A percentile compares a stretch with the other conserved stretches of the same genome.
Conservation (phyloP, 2,329 filamentous ascomycete species). For the Monosporascus sp. region DNA sequence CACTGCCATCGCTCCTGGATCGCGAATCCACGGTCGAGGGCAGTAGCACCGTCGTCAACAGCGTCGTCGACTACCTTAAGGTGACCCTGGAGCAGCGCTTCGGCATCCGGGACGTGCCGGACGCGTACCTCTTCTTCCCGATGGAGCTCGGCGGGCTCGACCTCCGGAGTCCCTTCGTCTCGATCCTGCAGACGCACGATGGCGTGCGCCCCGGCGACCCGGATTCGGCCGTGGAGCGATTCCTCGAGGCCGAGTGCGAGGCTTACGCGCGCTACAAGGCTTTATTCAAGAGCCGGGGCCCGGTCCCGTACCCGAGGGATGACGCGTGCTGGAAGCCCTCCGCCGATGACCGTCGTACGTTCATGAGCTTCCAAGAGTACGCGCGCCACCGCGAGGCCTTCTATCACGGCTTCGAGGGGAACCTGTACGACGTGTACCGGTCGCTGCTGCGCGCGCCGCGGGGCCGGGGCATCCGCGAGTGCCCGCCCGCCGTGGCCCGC, state of each 20-base stretch:
- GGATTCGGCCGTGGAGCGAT: background rate
- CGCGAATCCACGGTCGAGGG: background rate
- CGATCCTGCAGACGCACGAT: constrained; percentile 31
- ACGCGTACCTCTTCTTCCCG: constrained; percentile 42
- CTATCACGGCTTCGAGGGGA: constrained; percentile 6
- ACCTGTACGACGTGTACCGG: constrained; percentile 29
- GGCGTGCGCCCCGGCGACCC: constrained; percentile 4
- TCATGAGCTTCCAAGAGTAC: constrained; percentile 31
- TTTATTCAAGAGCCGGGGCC: constrained; percentile 19
- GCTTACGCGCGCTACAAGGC: constrained; percentile 2
- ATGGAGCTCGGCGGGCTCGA: constrained; percentile 40
- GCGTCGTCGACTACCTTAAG: constrained; percentile 25
- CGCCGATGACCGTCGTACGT: constrained; percentile 12
- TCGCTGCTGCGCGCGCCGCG: constrained; percentile 29
- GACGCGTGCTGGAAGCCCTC: background rate
- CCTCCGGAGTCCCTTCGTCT: constrained; percentile 40
- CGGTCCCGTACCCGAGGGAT: background rate
- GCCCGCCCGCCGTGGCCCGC: constrained; percentile 13
- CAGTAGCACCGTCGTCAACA: constrained; percentile 9
- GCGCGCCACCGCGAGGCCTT: constrained; percentile 22
- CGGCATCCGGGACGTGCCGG: constrained; percentile 31
- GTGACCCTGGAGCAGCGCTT: constrained; percentile 28
- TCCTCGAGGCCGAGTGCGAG: constrained; percentile 2
- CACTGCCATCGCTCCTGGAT: no score
- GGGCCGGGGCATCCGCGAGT: constrained; percentile 20